These are phyloP conservation scores for Apiotrichum mycotoxinovorans DNA, from an alignment of 1,284 basidiomycete genomes.

Conservation along the genomic window DNA sequence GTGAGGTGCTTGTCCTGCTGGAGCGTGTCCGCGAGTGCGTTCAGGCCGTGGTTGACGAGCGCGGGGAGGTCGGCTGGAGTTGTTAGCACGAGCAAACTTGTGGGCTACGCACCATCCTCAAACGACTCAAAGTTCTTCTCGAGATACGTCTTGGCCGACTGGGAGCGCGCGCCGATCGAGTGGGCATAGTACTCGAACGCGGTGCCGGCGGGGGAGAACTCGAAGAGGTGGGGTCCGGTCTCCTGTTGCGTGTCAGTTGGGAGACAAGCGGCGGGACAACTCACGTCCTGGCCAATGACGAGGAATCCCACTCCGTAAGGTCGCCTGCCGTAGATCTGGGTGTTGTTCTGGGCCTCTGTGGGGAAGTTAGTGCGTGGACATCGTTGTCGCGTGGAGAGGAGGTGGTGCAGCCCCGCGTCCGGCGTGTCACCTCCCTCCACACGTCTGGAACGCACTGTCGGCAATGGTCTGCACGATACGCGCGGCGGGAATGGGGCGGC, in stretches of 20 bases:
- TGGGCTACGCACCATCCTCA: slow-evolving; percentile 69
- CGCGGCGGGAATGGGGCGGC: slow-evolving; percentile 88
- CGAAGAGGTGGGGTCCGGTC: slow-evolving; percentile 93
- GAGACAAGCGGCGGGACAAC: slow-evolving; percentile 11
- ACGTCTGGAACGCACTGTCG: slow-evolving; percentile 62
- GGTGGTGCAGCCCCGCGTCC: too few relatives aligned
- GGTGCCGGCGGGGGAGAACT: slow-evolving; percentile 96
- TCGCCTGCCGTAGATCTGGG: slow-evolving; percentile 94
- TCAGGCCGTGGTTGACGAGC: slow-evolving; percentile 83
- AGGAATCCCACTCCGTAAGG: slow-evolving; percentile 99
- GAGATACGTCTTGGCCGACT: slow-evolving; percentile 97
- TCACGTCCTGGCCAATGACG: slow-evolving; percentile 84
- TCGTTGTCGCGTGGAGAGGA: slow-evolving; percentile 3
- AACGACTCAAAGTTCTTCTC: slow-evolving; percentile 92
- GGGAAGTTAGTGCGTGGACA: slow-evolving; percentile 7
- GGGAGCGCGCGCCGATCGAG: slow-evolving; percentile 95
- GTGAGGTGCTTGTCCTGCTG: slow-evolving; percentile 96
- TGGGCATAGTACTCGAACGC: slow-evolving; percentile 98
- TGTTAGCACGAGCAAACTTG: slow-evolving; percentile 3
- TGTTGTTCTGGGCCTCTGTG: slow-evolving; percentile 95
- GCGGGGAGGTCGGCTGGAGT: slow-evolving; percentile 70
- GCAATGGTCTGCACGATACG: slow-evolving; percentile 90
- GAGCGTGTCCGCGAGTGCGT: slow-evolving; percentile 87
- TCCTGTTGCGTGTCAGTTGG: slow-evolving; percentile 50
- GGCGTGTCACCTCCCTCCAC: too few relatives aligned